A percentile compares a stretch with the other conserved stretches of the same genome.
Conservation (phyloP, 768 basidiomycete genomes). For the Trametes cubensis region DNA sequence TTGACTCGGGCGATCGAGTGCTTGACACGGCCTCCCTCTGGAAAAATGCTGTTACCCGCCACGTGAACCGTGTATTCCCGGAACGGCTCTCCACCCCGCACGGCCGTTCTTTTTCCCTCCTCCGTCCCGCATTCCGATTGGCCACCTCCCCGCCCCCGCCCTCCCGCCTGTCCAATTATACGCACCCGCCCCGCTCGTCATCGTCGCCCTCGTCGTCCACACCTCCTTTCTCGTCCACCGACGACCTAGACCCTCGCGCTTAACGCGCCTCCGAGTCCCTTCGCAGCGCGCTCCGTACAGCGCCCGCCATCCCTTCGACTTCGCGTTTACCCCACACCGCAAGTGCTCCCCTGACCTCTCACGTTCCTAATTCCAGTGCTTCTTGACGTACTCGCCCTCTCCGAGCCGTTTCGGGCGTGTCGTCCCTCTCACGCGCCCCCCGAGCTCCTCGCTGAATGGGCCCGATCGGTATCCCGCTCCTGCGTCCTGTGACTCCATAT, state of each 20-base stretch:
- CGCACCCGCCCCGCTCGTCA: slow-evolving; percentile 3
- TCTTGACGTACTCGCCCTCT: slow-evolving; percentile 12
- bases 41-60: slow-evolving; percentile 14
- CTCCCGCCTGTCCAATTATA: not conserved
- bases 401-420: not conserved
- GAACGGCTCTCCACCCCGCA: slow-evolving; percentile 22
- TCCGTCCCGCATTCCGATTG: slow-evolving; percentile 15
- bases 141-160: slow-evolving; percentile 12
- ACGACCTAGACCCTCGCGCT: not conserved
- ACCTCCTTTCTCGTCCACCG: not conserved
- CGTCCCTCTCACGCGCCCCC: slow-evolving; percentile 6
- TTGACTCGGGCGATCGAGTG: slow-evolving; percentile 18
- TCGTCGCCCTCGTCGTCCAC: not conserved
- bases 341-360: slow-evolving; percentile 7
- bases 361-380: not conserved
- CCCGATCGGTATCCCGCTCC: not conserved
- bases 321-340: not conserved
- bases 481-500: slow-evolving; percentile 4
- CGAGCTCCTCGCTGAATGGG: not conserved
- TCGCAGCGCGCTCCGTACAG: not conserved
- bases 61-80: slow-evolving; percentile 22
- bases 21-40: slow-evolving; percentile 13
- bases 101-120: slow-evolving; percentile 2
- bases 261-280: not conserved
- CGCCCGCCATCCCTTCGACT: not conserved